Base-by-base conservation (phyloP, 208 protist species). In the Acanthamoeba lenticulata region DNA sequence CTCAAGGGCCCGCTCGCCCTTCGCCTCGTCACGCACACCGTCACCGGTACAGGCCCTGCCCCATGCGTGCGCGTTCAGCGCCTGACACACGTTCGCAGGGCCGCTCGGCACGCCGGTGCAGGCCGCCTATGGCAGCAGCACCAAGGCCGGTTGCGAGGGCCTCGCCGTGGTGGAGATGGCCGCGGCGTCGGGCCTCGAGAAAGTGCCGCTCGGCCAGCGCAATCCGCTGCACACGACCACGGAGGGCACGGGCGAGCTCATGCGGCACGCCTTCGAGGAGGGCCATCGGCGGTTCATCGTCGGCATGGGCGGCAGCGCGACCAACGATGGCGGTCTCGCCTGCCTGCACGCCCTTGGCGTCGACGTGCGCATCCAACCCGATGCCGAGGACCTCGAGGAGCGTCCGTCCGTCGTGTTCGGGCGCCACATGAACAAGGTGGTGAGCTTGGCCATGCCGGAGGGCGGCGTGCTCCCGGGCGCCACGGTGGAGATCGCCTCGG, bases 301-400 rank as follows among this genome's bases (percentile, higher is more conserved):
- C 19, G 83, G 83, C n/a, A 90, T 90, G 83, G 83, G 81, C 69
- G 88, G 88, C 13, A 92, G 88, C 52, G 88, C 88, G 7, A 92
- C 88, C 17, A 92, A 92, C 62, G 88, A 92, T 32, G 88, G 57
- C 24, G 88, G 57, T 0, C 45, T 92, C 27, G 88, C 32, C 4
- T 69, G 57, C 36, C 40, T 92, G 55, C 88, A 92, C 24, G 60
- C 57, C 19, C 44, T 92, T 6, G 88, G 88, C 42, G 42, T 92
- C 27, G 19, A 57, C 4, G 88, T 92, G 1, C 1, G 52, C 17
- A 57, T 90, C 19, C 42, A 65, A 19, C n/a, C 47, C 1, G 81
- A 90, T 47, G 52, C 60, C 27, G 81, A 90, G 47, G 88, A 92
- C 19, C 36, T 13, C 17, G 88, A 77, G 27, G 88, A 92, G 88